Percentiles rank a stretch among this genome's conserved stretches.
These are phyloP conservation scores for Cercospora sojina DNA, from an alignment of 2,329 filamentous ascomycete species.

Conservation along the genomic window DNA sequence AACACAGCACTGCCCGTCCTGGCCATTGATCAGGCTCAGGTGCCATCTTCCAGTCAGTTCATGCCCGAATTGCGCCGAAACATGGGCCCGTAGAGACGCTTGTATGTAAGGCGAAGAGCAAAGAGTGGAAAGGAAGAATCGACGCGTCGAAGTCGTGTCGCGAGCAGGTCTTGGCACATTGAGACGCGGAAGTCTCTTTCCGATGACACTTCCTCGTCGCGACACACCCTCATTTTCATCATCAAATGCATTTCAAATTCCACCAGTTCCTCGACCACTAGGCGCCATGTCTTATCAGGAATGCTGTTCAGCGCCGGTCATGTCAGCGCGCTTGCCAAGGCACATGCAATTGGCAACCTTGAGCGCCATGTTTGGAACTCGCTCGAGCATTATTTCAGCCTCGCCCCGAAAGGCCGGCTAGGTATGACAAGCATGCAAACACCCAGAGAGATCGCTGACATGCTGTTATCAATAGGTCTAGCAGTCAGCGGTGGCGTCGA, in stretches of 20 bases:
- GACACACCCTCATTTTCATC: not conserved
- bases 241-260: not conserved
- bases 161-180: not conserved
- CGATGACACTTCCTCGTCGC: not conserved
- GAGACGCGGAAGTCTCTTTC: not conserved
- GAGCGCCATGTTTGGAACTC: slow-evolving; percentile 9
- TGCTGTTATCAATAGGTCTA: slow-evolving; percentile 47
- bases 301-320: not conserved
- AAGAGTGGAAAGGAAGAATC: not conserved
- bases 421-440: not conserved
- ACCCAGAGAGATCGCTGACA: not conserved
- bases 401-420: slow-evolving; percentile 2
- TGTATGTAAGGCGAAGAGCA: not conserved
- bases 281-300: slow-evolving; percentile 2
- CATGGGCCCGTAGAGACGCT: not conserved
- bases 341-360: not conserved
- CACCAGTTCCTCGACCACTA: not conserved
- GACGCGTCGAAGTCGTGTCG: not conserved
- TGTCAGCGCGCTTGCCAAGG: slow-evolving; percentile 1
- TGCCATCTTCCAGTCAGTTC: not conserved
- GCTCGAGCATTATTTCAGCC: not conserved
- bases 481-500: slow-evolving; percentile 92
- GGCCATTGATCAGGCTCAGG: not conserved
- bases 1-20: not conserved
- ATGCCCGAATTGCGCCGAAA: not conserved